Conservation (phyloP, 2,329 filamentous ascomycete species). For the Beauveria sp. region DNA sequence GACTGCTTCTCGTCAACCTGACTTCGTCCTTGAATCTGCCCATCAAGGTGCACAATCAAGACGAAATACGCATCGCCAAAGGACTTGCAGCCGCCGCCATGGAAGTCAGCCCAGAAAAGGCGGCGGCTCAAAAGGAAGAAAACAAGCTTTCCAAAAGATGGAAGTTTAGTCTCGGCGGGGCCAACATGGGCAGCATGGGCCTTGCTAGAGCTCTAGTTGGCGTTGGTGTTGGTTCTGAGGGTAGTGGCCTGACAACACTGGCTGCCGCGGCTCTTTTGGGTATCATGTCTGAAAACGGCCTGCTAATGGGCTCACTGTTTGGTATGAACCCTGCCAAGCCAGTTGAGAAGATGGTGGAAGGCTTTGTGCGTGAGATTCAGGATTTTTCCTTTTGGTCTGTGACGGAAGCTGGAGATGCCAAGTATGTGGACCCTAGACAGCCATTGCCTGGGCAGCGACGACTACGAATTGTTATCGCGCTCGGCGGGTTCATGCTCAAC, state of each 20-base stretch:
- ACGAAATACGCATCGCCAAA: constrained; percentile 68
- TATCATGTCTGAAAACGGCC: constrained; percentile 67
- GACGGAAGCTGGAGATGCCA: constrained; percentile 35
- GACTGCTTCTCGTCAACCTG: constrained; percentile 62
- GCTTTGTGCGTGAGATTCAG: constrained; percentile 77
- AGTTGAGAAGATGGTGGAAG: constrained; percentile 78
- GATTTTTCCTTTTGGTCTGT: constrained; percentile 84
- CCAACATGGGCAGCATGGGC: constrained; percentile 56
- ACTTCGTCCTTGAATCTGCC: constrained; percentile 65
- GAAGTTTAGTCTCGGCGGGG: constrained; percentile 53
- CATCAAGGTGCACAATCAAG: constrained; percentile 53
- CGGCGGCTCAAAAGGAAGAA: constrained; percentile 43
- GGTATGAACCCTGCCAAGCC: constrained; percentile 85
- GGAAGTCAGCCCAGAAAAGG: constrained; percentile 25
- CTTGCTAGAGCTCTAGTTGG: constrained; percentile 70
- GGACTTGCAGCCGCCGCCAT: constrained; percentile 69
- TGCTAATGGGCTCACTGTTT: constrained; percentile 78
- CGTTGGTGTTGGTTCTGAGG: constrained; percentile 71
- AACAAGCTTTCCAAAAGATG: constrained; percentile 58
- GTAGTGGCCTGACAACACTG: constrained; percentile 67
- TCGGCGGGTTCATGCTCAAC: constrained; percentile 73
- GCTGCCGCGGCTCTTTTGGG: constrained; percentile 74
- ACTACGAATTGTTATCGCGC: constrained; percentile 72
- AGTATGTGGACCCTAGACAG: constrained; percentile 42
- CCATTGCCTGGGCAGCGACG: constrained; percentile 53